These are phyloP conservation scores for Gaeumannomyces tritici DNA, from an alignment of 2,329 filamentous ascomycete genomes.

Conservation along the genomic window DNA sequence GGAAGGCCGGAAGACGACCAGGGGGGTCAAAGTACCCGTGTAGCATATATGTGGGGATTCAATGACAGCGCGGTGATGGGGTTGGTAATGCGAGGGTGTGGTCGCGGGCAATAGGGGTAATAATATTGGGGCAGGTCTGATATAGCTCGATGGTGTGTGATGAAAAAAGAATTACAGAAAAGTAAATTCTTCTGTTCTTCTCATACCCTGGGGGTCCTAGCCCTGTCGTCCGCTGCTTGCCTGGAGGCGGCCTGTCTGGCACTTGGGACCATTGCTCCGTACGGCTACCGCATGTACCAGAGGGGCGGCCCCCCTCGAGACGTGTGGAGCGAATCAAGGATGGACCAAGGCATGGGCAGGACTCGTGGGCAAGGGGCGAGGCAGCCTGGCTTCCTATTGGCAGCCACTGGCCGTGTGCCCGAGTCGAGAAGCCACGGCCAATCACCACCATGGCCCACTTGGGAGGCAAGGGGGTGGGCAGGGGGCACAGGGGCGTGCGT, in stretches of 20 bases:
- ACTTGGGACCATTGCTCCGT: not conserved
- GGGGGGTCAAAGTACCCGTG: not conserved
- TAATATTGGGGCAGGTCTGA: slow-evolving; percentile 18
- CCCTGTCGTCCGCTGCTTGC: not conserved
- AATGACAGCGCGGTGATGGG: slow-evolving; percentile 5
- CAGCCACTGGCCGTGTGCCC: slow-evolving; percentile 11
- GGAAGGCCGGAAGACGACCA: not conserved
- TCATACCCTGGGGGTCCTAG: not conserved
- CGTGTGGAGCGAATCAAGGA: slow-evolving; percentile 17
- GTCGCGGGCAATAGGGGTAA: slow-evolving; percentile 17
- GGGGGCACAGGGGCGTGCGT: not conserved
- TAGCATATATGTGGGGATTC: slow-evolving; percentile 4
- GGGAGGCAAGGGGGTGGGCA: not conserved
- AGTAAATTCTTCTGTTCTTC: not conserved
- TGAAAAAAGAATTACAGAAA: too few relatives aligned
- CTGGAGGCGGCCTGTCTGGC: not conserved
- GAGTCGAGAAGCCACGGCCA: not conserved
- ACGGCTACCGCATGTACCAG: not conserved
- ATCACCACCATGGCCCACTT: not conserved
- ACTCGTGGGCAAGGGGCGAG: slow-evolving; percentile 36
- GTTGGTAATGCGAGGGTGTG: slow-evolving; percentile 7
- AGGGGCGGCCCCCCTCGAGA: not conserved
- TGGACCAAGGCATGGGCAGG: slow-evolving; percentile 35
- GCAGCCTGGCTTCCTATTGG: slow-evolving; percentile 42
- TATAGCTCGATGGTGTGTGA: slow-evolving; percentile 11